Percentiles rank a stretch among this genome's conserved stretches.
These are phyloP conservation scores for Priceomyces carsonii DNA, from an alignment of 805 yeast genomes.

Conservation along the genomic window DNA sequence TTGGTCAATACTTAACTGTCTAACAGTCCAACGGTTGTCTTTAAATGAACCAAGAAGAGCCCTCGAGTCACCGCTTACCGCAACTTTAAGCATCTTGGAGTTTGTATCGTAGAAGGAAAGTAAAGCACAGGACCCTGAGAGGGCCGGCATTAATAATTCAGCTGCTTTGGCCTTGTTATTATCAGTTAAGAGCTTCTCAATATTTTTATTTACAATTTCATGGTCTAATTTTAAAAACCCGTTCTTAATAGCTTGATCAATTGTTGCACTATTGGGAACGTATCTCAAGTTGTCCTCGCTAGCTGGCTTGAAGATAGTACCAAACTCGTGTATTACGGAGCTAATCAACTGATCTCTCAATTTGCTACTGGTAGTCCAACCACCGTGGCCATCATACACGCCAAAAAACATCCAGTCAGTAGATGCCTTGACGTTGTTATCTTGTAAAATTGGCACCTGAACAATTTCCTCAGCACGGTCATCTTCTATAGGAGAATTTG, in stretches of 20 bases:
- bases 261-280: conserved; percentile 65
- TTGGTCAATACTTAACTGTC: conserved; percentile 85
- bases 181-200: conserved; percentile 65
- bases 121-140: conserved; percentile 93
- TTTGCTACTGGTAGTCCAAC: conserved; percentile 90
- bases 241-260: conserved; percentile 76
- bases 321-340: conserved; percentile 75
- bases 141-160: conserved; percentile 83
- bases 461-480: conserved; percentile 83
- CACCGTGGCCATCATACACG: conserved; percentile 95
- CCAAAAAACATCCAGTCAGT: conserved; percentile 94
- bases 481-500: conserved; percentile 93
- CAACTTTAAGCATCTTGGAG: conserved; percentile 73
- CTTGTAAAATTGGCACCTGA: conserved; percentile 67
- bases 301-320: conserved; percentile 58
- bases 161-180: conserved; percentile 71
- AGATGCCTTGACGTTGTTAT: conserved; percentile 50
- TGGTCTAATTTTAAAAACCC: conserved; percentile 86
- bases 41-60: conserved; percentile 79
- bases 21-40: conserved; percentile 81
- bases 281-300: conserved; percentile 53
- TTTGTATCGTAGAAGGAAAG: conserved; percentile 83
- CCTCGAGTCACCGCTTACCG: conserved; percentile 95
- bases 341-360: conserved; percentile 77
- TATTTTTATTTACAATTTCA: conserved; percentile 76